These are phyloP conservation scores for Sarocladium oryzae DNA, from an alignment of 2,329 filamentous ascomycete species.

Conservation along the genomic window DNA sequence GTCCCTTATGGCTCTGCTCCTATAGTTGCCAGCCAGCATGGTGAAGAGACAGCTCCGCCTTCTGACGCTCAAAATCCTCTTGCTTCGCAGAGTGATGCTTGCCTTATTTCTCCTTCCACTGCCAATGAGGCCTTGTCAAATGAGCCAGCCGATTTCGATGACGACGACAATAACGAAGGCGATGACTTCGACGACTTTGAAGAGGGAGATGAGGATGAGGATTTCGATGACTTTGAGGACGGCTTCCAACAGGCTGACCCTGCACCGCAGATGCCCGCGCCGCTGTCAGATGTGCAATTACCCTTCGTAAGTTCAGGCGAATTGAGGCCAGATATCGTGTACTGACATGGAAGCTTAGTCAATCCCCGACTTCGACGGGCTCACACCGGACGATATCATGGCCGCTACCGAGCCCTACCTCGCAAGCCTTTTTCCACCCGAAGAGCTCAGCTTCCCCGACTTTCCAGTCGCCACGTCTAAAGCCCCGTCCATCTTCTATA, in stretches of 20 bases:
- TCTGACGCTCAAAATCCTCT: not conserved
- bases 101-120: not conserved
- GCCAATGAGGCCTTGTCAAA: not conserved
- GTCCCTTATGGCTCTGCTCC: constrained; percentile 2
- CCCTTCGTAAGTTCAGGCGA: constrained; percentile 35
- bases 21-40: constrained; percentile 8
- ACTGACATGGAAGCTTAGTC: constrained; percentile 38
- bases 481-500: constrained; percentile 66
- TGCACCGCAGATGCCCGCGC: constrained; percentile 24
- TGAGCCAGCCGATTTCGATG: constrained; percentile 10
- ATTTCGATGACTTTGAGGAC: constrained; percentile 67
- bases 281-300: constrained; percentile 31
- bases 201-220: constrained; percentile 47
- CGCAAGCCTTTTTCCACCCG: constrained; percentile 56
- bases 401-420: constrained; percentile 60
- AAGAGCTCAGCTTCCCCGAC: constrained; percentile 44
- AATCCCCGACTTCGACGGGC: constrained; percentile 60
- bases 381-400: constrained; percentile 54
- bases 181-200: constrained; percentile 60
- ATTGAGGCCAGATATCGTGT: constrained; percentile 9
- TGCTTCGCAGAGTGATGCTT: constrained; percentile 5
- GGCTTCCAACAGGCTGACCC: constrained; percentile 56
- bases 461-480: constrained; percentile 42
- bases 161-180: constrained; percentile 37
- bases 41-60: constrained; percentile 7